Conservation (phyloP, 306 rosid genomes). For the Begonia loranthoides region DNA sequence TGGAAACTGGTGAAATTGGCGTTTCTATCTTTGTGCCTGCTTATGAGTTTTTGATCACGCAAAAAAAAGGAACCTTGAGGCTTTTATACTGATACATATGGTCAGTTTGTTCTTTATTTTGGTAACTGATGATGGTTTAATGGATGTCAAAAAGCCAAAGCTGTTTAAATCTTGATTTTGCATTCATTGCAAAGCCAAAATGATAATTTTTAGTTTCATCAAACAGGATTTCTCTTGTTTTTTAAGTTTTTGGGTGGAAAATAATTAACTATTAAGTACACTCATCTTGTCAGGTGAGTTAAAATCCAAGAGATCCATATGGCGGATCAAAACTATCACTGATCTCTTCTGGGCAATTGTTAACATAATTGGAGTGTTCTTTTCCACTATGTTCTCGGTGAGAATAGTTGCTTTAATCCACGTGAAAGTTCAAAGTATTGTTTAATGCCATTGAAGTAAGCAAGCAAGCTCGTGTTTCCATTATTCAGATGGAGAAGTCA, state of each 20-base stretch:
- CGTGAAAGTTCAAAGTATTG: too few relatives aligned
- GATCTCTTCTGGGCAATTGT: conserved; percentile 82
- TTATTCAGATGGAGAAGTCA: conserved; percentile 54
- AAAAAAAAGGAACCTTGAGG: too few relatives aligned
- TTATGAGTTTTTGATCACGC: too few relatives aligned
- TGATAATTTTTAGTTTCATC: background rate
- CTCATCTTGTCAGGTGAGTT: conserved; percentile 44
- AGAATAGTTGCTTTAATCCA: background rate
- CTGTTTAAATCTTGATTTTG: background rate
- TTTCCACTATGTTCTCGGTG: conserved; percentile 89
- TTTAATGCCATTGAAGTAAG: background rate
- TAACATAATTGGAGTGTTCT: conserved; percentile 62
- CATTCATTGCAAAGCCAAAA: background rate
- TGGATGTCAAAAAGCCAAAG: background rate
- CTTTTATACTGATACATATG: background rate
- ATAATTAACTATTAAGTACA: conserved; percentile 2
- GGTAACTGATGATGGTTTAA: background rate
- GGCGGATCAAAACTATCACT: conserved; percentile 65
- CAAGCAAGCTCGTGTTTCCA: too few relatives aligned
- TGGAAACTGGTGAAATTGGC: too few relatives aligned
- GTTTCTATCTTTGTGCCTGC: too few relatives aligned
- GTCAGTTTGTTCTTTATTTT: too few relatives aligned
- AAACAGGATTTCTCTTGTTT: background rate
- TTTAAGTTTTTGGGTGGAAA: background rate
- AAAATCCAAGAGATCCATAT: conserved; percentile 66